A percentile compares a stretch with the other conserved stretches of the same genome.
These are phyloP conservation scores for Pseudocercospora fuligena DNA, from an alignment of 2,329 filamentous ascomycete species.

Conservation along the genomic window DNA sequence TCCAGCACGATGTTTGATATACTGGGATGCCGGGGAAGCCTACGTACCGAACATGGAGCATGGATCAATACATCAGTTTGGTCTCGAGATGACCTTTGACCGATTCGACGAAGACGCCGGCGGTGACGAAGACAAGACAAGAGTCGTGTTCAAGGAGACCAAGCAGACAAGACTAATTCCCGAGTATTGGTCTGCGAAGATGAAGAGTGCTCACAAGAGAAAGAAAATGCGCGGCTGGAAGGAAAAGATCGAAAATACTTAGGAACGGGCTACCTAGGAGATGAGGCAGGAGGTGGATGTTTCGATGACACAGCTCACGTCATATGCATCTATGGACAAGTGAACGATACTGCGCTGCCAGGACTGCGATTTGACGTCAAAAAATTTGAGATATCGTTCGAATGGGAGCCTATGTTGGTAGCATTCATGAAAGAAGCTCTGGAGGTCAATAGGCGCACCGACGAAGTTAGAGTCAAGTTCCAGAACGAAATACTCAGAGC, in stretches of 20 bases:
- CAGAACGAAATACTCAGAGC: not conserved
- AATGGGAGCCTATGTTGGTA: slow-evolving; percentile 18
- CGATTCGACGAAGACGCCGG: not conserved
- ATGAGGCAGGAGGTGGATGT: not conserved
- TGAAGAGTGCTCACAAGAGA: slow-evolving; percentile 5
- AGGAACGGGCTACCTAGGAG: not conserved
- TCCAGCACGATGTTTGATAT: not conserved
- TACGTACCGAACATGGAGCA: slow-evolving; percentile 66
- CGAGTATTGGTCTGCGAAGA: not conserved
- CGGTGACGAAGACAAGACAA: not conserved
- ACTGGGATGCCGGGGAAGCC: slow-evolving; percentile 79
- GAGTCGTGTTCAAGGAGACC: slow-evolving; percentile 3
- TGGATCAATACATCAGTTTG: not conserved
- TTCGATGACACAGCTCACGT: slow-evolving; percentile 11
- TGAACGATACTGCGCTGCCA: slow-evolving; percentile 11
- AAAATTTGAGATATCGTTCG: slow-evolving; percentile 14
- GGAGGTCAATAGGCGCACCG: not conserved
- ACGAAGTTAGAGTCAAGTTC: not conserved
- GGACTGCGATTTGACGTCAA: slow-evolving; percentile 8
- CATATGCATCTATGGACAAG: slow-evolving; percentile 16
- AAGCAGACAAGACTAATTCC: not conserved
- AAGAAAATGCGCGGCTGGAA: slow-evolving; percentile 6
- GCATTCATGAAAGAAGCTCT: slow-evolving; percentile 11
- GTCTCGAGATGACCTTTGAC: not conserved
- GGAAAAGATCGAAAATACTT: slow-evolving; percentile 7